Evolutionary conservation across 2,329 filamentous ascomycete genomes (phyloP), one percentile per base, ranked within the genome.

Genomic region (Hypocreales sp.): DNA sequence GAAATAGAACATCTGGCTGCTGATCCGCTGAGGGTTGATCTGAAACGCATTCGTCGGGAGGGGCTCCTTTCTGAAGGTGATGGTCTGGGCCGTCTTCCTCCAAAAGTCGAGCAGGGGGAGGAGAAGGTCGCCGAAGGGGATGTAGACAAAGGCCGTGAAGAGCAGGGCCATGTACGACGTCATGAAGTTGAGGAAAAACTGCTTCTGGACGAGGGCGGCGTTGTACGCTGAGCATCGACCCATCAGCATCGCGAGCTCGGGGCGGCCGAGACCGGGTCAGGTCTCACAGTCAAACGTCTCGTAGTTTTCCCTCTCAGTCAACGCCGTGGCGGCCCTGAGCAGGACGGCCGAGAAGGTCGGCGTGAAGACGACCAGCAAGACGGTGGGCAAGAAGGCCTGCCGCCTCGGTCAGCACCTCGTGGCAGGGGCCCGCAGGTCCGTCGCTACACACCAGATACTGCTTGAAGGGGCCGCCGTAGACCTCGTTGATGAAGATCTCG

Each of bases 141-240:
- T 81, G 43, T 94, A 95, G 35, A 94, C 73, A 40, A 94, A 95
- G 1, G 86, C 82, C 0, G 86, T 94, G 12, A 95, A 67, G 45
- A 92, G 76, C n/a, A 92, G 76, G 1, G 83, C 80, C 28, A 92
- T 72, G 48, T 94, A 95, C 0, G 86, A 92, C 5, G 84, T 92
- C 53, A 95, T 87, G 54, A 94, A 93, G 58, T 94, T 92, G 44
- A 95, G 70, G 10, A 95, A 74, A 44, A 98, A 95, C 19, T 92
- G 79, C 60, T 98, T 98, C 32, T 81, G 75, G 1, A 90, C 82
- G 46, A 93, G 69, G 2, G 86, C 79, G 13, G 79, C 72, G 33
- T 92, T 73, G 42, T 93, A 79, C 10, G 75, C 76, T 73, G 36
- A 8, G 8, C 8, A 9, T 13, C 3, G 7, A 7, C 7, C n/a